Base-by-base conservation (phyloP, 164 flowering plant genomes). In the Magnolia kwangsiensis region DNA sequence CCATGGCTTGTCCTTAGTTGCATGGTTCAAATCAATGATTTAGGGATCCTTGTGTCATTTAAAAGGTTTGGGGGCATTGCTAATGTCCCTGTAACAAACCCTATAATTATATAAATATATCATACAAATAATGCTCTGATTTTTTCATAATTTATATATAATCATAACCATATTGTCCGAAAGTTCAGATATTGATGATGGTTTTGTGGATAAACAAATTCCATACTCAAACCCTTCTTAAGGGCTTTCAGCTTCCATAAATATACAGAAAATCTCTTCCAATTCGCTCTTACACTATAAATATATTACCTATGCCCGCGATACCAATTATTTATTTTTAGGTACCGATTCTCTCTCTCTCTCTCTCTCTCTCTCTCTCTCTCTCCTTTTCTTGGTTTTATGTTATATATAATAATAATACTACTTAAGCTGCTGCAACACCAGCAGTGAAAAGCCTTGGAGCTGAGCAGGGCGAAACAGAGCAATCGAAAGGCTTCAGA, bases 391-490 rank as follows among this genome's bases (percentile, higher is more conserved):
- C 45, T 23, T 64, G 18, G 20, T 74, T 16, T 51, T 66, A 8
- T 45, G 66, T 50, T 49, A 21, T 21, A 13, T 59, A 29, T 29
- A n/a, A 61, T 19, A 11, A 14, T 16, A 11, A 7, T 74, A 64
- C 23, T 50, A 50, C 59, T 77, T 37, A 83, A 45, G 90, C 92
- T 18, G 85, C 89, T 50, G 86, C 89, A 63, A 89, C 87, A 23
- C 91, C 90, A 23, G 85, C 80, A 4, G 76, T 59, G 69, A 83
- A 83, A 59, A 82, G 78, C 76, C 79, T 78, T 24, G 88, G 86
- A 64, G 85, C 78, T 4, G 90, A 85, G 77, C 86, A 86, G 27
- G 88, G 90, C 19, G 90, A 85, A 19, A 51, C 84, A 19, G 89
- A 82, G 82, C 68, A 81, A 23, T 83, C 88, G 7, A 75, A 74